phyloP scores from a whole-genome alignment of 140 eudicot genomes.

The Senecio squalidus region DNA sequence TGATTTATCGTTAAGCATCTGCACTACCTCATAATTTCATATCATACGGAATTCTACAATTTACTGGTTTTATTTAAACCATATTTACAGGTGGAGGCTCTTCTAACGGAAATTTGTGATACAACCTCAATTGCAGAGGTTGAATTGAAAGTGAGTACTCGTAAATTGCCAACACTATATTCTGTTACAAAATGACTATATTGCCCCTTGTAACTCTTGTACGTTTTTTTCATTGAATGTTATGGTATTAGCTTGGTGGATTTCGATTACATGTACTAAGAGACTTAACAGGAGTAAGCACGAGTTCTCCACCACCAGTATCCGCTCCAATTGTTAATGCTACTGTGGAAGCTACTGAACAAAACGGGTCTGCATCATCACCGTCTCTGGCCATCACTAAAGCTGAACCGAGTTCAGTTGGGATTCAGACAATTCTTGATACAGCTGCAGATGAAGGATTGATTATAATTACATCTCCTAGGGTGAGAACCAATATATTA shows the following conservation, averaged over 20 bases:
- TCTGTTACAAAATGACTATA: background rate
- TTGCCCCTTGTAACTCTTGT: background rate
- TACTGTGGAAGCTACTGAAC: slow-evolving; percentile 33
- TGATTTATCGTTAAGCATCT: background rate
- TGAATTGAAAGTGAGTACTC: slow-evolving; percentile 70
- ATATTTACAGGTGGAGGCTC: slow-evolving; percentile 68
- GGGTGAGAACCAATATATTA: slow-evolving; percentile 40
- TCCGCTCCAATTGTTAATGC: slow-evolving; percentile 43
- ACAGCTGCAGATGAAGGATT: slow-evolving; percentile 81
- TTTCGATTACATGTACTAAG: slow-evolving; percentile 69
- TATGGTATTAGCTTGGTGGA: slow-evolving; percentile 62
- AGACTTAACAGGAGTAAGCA: slow-evolving; percentile 40
- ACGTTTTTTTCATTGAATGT: slow-evolving; percentile 1
- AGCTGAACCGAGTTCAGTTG: slow-evolving; percentile 37
- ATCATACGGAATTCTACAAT: background rate
- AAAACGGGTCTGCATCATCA: slow-evolving; percentile 61
- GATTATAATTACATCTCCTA: slow-evolving; percentile 64
- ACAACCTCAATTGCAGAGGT: slow-evolving; percentile 88
- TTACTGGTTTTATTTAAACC: background rate
- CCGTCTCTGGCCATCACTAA: slow-evolving; percentile 64
- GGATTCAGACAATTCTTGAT: slow-evolving; percentile 43
- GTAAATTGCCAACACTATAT: background rate
- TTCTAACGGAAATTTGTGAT: slow-evolving; percentile 60
- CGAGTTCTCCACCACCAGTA: slow-evolving; percentile 43
- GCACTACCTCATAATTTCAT: background rate